Evolutionary conservation across 352 stramenopile species (phyloP).

Genomic region (Pythium periplocum): DNA sequence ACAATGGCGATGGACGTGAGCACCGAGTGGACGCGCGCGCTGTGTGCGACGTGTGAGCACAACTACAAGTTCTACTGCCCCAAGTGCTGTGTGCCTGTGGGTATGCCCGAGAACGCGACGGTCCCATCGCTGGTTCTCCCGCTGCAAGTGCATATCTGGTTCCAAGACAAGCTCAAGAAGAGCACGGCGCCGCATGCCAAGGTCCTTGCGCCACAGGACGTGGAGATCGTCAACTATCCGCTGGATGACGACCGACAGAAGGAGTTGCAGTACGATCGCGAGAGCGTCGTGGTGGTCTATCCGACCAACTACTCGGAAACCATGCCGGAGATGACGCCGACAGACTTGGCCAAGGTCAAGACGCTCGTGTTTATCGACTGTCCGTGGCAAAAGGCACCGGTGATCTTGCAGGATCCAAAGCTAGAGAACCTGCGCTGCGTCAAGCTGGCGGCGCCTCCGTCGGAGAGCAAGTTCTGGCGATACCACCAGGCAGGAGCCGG

Average conservation of each 20-base stretch:
- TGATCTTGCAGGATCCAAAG: constrained; percentile 56
- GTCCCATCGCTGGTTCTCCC: constrained; percentile 60
- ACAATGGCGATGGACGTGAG: constrained; percentile 4
- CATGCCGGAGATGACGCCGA: constrained; percentile 43
- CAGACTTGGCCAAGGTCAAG: constrained; percentile 51
- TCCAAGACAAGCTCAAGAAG: constrained; percentile 88
- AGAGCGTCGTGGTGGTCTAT: constrained; percentile 75
- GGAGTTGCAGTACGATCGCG: constrained; percentile 43
- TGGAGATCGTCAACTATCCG: constrained; percentile 63
- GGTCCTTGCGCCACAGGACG: constrained; percentile 61
- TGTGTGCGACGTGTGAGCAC: constrained; percentile 57
- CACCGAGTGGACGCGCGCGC: constrained; percentile 42
- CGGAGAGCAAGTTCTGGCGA: constrained; percentile 85
- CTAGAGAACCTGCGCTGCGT: constrained; percentile 60
- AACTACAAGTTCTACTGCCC: constrained; percentile 89
- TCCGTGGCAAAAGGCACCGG: constrained; percentile 80
- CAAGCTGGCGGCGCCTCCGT: constrained; percentile 69
- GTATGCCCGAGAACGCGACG: constrained; percentile 35
- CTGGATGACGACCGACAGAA: constrained; percentile 20
- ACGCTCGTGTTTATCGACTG: constrained; percentile 86
- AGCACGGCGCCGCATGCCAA: constrained; percentile 86
- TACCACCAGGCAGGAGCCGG: constrained; percentile 82
- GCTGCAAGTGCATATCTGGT: constrained; percentile 79
- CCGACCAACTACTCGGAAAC: constrained; percentile 65
- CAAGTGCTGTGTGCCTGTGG: constrained; percentile 58